Evolutionary conservation across 495 filamentous ascomycete genomes (phyloP).

Genomic region (Daldinia loculata): DNA sequence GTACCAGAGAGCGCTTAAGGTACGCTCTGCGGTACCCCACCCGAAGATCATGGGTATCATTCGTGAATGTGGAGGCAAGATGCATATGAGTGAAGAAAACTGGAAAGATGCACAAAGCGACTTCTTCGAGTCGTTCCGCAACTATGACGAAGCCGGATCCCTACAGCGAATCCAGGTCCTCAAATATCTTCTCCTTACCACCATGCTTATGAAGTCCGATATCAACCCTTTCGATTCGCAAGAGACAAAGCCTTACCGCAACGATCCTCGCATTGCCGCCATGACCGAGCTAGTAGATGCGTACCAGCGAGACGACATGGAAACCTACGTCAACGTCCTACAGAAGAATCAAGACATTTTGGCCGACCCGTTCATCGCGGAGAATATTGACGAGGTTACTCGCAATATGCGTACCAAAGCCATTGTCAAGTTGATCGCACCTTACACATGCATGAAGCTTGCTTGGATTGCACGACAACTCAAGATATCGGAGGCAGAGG

Average conservation of each 20-base stretch:
- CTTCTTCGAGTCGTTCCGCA: constrained; percentile 98
- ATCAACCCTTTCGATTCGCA: constrained; percentile 99
- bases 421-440: constrained; percentile 89
- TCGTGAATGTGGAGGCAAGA: constrained; percentile 97
- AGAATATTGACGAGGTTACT: constrained; percentile 99
- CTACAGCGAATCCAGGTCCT: constrained; percentile 96
- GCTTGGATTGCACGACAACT: constrained; percentile 86
- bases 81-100: constrained; percentile 99
- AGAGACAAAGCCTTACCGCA: constrained; percentile 99
- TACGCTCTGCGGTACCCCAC: constrained; percentile 94
- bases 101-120: constrained; percentile 97
- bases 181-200: constrained; percentile 95
- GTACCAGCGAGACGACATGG: constrained; percentile 95
- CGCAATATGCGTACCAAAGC: constrained; percentile 98
- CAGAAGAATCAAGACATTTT: constrained; percentile 89
- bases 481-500: constrained; percentile 82
- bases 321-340: constrained; percentile 85
- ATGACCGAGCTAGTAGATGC: constrained; percentile 98
- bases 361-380: constrained; percentile 93
- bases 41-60: constrained; percentile 99
- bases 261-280: constrained; percentile 89
- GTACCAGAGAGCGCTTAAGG: constrained; percentile 87
- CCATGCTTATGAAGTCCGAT: constrained; percentile 98
- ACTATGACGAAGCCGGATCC: constrained; percentile 98
- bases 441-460: constrained; percentile 91